These are phyloP conservation scores for Pleurotus pulmonarius DNA, from an alignment of 768 basidiomycete species.

Conservation along the genomic window DNA sequence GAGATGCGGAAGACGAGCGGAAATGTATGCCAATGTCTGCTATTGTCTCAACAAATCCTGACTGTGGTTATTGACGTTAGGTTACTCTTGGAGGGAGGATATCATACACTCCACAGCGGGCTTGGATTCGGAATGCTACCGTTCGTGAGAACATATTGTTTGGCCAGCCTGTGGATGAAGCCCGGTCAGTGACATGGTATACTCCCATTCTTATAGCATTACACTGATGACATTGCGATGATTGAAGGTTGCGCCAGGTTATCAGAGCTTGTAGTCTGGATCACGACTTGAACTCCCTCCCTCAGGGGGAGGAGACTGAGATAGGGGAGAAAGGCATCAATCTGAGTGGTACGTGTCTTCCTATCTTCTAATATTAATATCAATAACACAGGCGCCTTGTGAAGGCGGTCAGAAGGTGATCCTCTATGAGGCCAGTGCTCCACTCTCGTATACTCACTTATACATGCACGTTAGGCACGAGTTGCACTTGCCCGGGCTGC, in stretches of 20 bases:
- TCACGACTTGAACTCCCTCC: slow-evolving; percentile 67
- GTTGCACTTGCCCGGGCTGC: slow-evolving; percentile 73
- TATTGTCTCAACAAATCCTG: too few relatives aligned
- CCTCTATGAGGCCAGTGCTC: too few relatives aligned
- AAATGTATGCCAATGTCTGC: slow-evolving; percentile 19
- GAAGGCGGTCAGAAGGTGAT: too few relatives aligned
- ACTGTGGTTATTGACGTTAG: slow-evolving; percentile 17
- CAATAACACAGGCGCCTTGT: background rate
- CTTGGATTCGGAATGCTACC: slow-evolving; percentile 68
- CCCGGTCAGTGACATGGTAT: slow-evolving; percentile 38
- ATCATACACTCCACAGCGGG: slow-evolving; percentile 56
- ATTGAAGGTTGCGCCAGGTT: slow-evolving; percentile 46
- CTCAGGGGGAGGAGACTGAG: slow-evolving; percentile 64
- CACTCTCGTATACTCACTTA: too few relatives aligned
- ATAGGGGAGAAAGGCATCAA: slow-evolving; percentile 79
- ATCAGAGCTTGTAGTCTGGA: slow-evolving; percentile 64
- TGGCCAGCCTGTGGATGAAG: slow-evolving; percentile 59
- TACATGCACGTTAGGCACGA: slow-evolving; percentile 41
- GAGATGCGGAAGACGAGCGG: slow-evolving; percentile 46
- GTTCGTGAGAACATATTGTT: slow-evolving; percentile 74
- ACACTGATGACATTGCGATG: background rate
- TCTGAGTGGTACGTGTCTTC: slow-evolving; percentile 44
- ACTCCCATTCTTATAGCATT: background rate
- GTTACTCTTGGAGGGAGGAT: slow-evolving; percentile 50
- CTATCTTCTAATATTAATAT: background rate